A percentile compares a stretch with the other conserved stretches of the same genome.
phyloP scores from a whole-genome alignment of 768 basidiomycete genomes.

The Lentinula raphanica region DNA sequence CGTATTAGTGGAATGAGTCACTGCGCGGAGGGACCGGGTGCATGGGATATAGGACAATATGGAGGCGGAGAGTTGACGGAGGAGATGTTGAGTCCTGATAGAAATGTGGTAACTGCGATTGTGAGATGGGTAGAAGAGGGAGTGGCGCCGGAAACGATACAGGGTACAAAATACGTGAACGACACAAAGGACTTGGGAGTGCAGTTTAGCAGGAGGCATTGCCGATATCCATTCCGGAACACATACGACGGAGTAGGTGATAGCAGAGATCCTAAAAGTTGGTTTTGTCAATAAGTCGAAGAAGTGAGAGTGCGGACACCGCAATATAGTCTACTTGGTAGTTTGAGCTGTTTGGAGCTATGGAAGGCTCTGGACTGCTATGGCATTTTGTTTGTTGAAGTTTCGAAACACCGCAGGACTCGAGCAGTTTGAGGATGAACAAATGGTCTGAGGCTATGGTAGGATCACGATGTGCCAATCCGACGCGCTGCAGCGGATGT shows the following conservation, averaged over 20 bases:
- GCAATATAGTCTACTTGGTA: too few species aligned
- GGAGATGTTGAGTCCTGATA: background rate
- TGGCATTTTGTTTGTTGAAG: too few species aligned
- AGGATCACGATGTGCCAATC: too few species aligned
- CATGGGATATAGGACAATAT: constrained; percentile 14
- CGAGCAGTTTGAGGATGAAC: too few species aligned
- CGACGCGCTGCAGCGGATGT: background rate
- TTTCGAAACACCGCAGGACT: too few species aligned
- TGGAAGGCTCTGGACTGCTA: too few species aligned
- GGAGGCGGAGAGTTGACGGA: background rate
- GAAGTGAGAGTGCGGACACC: too few species aligned
- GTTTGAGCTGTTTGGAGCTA: too few species aligned
- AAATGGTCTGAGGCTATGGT: too few species aligned
- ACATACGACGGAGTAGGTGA: background rate
- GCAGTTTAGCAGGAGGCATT: background rate
- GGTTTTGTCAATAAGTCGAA: background rate
- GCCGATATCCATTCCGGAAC: background rate
- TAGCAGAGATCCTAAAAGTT: background rate
- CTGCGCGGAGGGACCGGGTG: constrained; percentile 13
- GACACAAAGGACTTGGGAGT: background rate
- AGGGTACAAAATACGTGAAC: background rate
- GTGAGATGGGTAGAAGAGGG: constrained; percentile 6
- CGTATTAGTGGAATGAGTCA: constrained; percentile 18
- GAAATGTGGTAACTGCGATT: background rate
- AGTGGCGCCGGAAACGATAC: background rate